Percentiles rank a stretch among this genome's conserved stretches.
These are phyloP conservation scores for Cercophora samala DNA, from an alignment of 495 filamentous ascomycete species.

Conservation along the genomic window DNA sequence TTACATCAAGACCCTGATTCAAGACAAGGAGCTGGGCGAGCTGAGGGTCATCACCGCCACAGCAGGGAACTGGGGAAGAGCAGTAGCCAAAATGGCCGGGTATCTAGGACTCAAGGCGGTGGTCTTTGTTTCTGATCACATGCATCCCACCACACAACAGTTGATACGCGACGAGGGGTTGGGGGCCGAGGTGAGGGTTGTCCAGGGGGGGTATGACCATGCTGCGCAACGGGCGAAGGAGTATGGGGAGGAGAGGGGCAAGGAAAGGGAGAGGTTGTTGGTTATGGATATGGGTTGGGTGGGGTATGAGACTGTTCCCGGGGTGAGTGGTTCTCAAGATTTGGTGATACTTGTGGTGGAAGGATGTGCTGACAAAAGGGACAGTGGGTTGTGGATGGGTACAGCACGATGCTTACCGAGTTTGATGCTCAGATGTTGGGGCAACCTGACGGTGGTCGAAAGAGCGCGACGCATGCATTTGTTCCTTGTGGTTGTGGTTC, in stretches of 20 bases:
- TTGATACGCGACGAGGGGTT: slow-evolving; percentile 59
- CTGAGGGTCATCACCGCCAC: slow-evolving; percentile 54
- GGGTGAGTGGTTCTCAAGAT: slow-evolving; percentile 26
- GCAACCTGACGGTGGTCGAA: slow-evolving; percentile 21
- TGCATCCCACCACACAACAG: slow-evolving; percentile 50
- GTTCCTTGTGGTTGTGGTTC: slow-evolving; percentile 65
- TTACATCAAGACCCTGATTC: background rate
- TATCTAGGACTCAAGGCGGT: slow-evolving; percentile 48
- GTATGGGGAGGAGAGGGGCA: slow-evolving; percentile 29
- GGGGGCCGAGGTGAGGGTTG: slow-evolving; percentile 39
- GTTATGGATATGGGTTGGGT: slow-evolving; percentile 64
- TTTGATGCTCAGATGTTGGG: slow-evolving; percentile 50
- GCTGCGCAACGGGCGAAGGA: slow-evolving; percentile 47
- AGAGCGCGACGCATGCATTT: slow-evolving; percentile 43
- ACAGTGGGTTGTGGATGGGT: slow-evolving; percentile 70
- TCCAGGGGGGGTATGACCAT: slow-evolving; percentile 59
- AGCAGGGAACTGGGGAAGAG: slow-evolving; percentile 71
- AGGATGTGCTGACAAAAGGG: background rate
- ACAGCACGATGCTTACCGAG: slow-evolving; percentile 64
- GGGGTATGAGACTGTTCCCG: slow-evolving; percentile 59
- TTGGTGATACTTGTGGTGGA: background rate
- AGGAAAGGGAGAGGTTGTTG: slow-evolving; percentile 42
- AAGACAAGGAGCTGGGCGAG: background rate
- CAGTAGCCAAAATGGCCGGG: slow-evolving; percentile 61
- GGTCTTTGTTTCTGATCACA: slow-evolving; percentile 56